Base-by-base conservation (phyloP, 805 yeast genomes). In the Candida xyloterini region DNA sequence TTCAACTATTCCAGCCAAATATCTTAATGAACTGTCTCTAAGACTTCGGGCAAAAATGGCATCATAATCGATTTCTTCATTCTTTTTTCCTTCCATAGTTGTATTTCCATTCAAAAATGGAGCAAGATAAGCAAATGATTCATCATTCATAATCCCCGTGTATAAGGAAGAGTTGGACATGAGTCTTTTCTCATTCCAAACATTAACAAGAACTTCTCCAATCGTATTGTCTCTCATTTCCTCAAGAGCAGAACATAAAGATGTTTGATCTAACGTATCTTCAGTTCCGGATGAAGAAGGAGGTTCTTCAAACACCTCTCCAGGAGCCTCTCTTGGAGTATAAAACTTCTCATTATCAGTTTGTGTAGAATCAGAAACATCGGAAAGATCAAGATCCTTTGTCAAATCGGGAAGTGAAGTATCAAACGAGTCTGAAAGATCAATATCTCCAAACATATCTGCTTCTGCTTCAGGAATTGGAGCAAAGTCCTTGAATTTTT, bases 101-200 rank as follows among this genome's bases (percentile, higher is more conserved):
- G 38, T 27, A 38, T 57, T 53, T n/a, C 59, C 62, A 8, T 57
- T 52, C 4, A 67, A 39, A 5, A 63, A 42, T 2, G 59, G 60
- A 2, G 71, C 76, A 16, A 74, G 54, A 42, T 74, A 74, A 0
- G 65, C 63, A 48, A 63, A 74, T 0, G 79, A 73, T 9, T 64
- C 65, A 42, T 68, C 74, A 10, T 42, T 37, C 10, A 47, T 21
- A 7, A 56, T 35, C 5, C 50, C 51, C 7, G 44, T 35, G 26
- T 42, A 35, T 11, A 47, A n/a, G 2, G 61, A 52, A 7, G 46
- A 33, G 14, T 30, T 33, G 10, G 57, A 47, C n/a, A 37, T 10
- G 1, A 39, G 16, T 18, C 48, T 32, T 16, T 41, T 44, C 10
- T 47, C 47, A 23, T 44, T 38, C 39, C 45, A 28, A 7, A 45